phyloP scores from a whole-genome alignment of 2,329 filamentous ascomycete genomes.

The Pseudopyricularia javanii region DNA sequence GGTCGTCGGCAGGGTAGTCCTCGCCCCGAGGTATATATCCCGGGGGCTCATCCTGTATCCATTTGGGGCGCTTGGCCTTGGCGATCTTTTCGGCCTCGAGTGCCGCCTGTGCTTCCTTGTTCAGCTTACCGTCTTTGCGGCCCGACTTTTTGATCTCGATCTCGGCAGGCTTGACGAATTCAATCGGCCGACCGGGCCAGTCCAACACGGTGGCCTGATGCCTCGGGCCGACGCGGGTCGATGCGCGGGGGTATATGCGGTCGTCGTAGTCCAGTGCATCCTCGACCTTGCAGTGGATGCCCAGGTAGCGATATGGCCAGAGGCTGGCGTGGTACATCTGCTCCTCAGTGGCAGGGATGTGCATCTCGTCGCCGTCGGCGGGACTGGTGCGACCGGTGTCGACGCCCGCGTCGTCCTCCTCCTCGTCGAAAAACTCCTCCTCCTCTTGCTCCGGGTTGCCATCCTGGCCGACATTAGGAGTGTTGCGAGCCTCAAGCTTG shows the following conservation, averaged over 20 bases:
- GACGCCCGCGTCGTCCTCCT: conserved; percentile 48
- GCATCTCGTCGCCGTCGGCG: conserved; percentile 40
- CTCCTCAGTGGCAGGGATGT: conserved; percentile 59
- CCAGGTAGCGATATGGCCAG: conserved; percentile 93
- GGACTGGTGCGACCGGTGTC: conserved; percentile 54
- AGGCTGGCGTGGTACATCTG: conserved; percentile 87
- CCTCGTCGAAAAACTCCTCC: conserved; percentile 52
- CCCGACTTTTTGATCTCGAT: conserved; percentile 66
- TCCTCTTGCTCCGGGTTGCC: conserved; percentile 45
- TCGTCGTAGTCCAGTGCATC: conserved; percentile 96
- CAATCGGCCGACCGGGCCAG: conserved; percentile 80
- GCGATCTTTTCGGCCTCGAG: conserved; percentile 72
- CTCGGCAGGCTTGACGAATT: conserved; percentile 80
- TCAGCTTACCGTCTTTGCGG: conserved; percentile 65
- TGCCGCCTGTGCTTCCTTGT: conserved; percentile 68
- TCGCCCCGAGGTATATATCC: conserved; percentile 80
- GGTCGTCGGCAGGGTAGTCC: conserved; percentile 59
- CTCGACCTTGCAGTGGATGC: conserved; percentile 88
- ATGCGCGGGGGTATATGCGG: conserved; percentile 89
- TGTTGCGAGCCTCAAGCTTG: conserved; percentile 80
- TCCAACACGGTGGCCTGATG: conserved; percentile 78
- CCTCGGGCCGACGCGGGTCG: conserved; percentile 78
- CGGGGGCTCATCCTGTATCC: conserved; percentile 81
- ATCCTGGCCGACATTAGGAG: conserved; percentile 60
- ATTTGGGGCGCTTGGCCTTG: conserved; percentile 75